These are phyloP conservation scores for Nicotiana paniculata DNA, from an alignment of 257 asterid genomes.

Conservation along the genomic window DNA sequence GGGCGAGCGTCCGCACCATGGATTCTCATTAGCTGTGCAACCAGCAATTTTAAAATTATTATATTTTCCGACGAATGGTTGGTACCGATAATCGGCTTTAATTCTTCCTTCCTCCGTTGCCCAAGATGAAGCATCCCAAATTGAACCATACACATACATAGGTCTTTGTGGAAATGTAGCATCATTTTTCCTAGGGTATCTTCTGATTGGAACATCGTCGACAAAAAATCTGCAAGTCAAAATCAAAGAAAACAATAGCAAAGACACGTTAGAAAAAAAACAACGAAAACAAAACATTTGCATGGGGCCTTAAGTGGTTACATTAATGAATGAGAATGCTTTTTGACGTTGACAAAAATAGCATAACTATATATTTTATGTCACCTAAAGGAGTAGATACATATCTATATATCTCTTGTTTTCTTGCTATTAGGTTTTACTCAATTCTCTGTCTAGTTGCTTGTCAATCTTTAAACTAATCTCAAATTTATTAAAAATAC, in stretches of 20 bases:
- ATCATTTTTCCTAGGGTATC: conserved; percentile 60
- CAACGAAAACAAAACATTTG: background rate
- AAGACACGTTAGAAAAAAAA: background rate
- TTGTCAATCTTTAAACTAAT: background rate
- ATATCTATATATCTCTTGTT: background rate
- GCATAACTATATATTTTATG: background rate
- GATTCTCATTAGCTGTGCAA: conserved; percentile 28
- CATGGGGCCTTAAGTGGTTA: background rate
- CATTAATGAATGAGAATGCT: background rate
- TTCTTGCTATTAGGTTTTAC: background rate
- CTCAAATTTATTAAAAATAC: background rate
- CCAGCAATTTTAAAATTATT: conserved; percentile 54
- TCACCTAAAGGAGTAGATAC: background rate
- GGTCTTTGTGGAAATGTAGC: conserved; percentile 73
- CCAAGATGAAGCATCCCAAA: conserved; percentile 96
- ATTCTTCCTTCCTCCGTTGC: conserved; percentile 82
- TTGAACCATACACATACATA: conserved; percentile 68
- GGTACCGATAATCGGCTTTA: conserved; percentile 61
- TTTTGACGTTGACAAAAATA: background rate
- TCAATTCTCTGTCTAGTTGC: background rate
- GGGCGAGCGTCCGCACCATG: conserved; percentile 40
- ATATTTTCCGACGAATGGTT: conserved; percentile 70
- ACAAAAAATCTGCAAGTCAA: conserved; percentile 57
- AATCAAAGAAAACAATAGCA: background rate
- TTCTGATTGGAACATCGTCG: conserved; percentile 81